phyloP scores from a whole-genome alignment of 2,329 filamentous ascomycete species.

The Botrytis aclada region DNA sequence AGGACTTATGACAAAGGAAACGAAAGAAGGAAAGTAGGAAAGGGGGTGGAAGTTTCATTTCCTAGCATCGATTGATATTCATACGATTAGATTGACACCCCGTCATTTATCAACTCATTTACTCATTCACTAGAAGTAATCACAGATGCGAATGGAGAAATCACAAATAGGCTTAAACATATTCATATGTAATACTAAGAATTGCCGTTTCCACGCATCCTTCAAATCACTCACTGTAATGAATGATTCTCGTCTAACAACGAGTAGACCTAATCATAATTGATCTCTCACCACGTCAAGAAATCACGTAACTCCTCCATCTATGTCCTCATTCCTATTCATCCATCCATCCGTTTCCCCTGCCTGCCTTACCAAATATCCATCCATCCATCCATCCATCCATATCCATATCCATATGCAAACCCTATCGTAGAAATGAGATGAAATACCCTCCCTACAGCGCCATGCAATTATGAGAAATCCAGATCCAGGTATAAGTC shows the following conservation, averaged over 20 bases:
- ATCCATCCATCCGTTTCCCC: neutral
- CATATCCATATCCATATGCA: constrained; percentile 9
- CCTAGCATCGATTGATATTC: neutral
- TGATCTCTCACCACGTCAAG: neutral
- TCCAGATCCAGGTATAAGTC: constrained; percentile 2
- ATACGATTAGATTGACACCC: neutral
- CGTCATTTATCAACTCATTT: neutral
- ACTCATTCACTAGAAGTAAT: neutral
- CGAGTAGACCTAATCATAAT: neutral
- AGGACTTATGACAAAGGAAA: neutral
- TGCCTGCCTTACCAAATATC: neutral
- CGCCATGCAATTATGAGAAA: constrained; percentile 4
- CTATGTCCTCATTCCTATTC: neutral
- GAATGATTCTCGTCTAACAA: neutral
- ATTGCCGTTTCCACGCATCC: neutral
- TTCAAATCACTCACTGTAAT: neutral
- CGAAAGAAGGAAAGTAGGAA: neutral
- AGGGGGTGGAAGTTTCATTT: neutral
- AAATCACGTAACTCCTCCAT: neutral
- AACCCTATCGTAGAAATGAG: neutral
- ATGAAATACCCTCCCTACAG: constrained; percentile 4
- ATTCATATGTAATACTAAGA: neutral
- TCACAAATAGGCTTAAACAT: too few relatives aligned
- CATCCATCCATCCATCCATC: neutral
- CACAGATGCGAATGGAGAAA: neutral